phyloP scores from a whole-genome alignment of 2,329 filamentous ascomycete species.

The Alternaria incomplexa region DNA sequence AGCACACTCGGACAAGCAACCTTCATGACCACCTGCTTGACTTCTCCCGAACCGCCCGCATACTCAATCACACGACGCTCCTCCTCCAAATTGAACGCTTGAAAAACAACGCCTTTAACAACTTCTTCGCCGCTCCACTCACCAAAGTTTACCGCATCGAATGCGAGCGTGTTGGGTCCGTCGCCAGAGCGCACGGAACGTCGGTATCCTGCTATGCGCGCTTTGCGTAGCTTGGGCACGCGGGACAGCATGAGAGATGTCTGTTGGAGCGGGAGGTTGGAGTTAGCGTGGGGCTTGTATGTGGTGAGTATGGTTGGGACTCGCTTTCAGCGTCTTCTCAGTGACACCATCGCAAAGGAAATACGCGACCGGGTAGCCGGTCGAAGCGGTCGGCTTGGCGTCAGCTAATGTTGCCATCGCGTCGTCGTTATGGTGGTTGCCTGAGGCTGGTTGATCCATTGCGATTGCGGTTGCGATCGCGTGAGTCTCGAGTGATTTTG shows the following conservation, averaged over 20 bases:
- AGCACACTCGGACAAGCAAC: background rate
- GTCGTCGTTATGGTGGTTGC: background rate
- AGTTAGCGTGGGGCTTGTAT: background rate
- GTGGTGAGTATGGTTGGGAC: background rate
- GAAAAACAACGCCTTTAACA: slow-evolving; percentile 1
- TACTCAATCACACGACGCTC: background rate
- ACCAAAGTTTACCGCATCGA: background rate
- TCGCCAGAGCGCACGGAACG: background rate
- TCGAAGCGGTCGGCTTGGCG: background rate
- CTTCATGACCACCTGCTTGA: background rate
- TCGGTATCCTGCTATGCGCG: background rate
- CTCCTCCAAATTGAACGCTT: background rate
- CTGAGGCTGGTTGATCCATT: background rate
- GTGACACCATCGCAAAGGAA: slow-evolving; percentile 3
- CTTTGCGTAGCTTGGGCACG: slow-evolving; percentile 8
- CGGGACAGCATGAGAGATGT: background rate
- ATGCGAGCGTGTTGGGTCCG: background rate
- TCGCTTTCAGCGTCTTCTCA: background rate
- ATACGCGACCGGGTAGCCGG: background rate
- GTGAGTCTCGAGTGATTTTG: background rate
- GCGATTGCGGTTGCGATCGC: background rate
- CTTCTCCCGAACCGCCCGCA: background rate
- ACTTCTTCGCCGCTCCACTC: background rate
- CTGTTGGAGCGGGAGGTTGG: background rate
- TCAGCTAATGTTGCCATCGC: background rate